phyloP scores from a whole-genome alignment of 78 protist species.

The Dictyostelium firmibasis region DNA sequence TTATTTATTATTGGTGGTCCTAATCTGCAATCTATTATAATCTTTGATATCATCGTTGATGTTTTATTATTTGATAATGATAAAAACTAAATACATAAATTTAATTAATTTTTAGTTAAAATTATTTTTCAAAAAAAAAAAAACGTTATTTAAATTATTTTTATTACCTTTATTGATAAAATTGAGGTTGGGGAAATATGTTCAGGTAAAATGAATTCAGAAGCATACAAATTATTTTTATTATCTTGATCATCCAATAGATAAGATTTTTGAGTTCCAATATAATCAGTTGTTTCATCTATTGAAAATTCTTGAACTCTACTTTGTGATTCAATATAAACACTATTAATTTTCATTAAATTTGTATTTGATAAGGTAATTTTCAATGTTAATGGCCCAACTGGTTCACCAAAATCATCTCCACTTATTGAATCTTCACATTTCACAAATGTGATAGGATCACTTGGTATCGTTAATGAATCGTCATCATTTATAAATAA shows the following conservation, averaged over 20 bases:
- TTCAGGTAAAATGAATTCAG: neutral
- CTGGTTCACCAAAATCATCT: neutral
- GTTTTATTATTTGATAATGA: neutral
- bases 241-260: neutral
- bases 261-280: neutral
- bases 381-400: neutral
- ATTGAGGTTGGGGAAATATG: neutral
- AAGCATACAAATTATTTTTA: neutral
- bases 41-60: neutral
- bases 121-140: too few species aligned
- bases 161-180: neutral
- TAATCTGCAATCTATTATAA: neutral
- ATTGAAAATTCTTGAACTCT: constrained; percentile 8
- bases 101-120: too few species aligned
- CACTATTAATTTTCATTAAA: neutral
- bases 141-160: too few species aligned
- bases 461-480: neutral
- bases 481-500: neutral
- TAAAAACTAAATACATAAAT: neutral
- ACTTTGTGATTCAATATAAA: constrained; percentile 15
- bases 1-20: neutral
- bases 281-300: neutral
- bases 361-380: neutral
- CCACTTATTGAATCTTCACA: neutral
- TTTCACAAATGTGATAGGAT: neutral